A percentile compares a stretch with the other conserved stretches of the same genome.
These are phyloP conservation scores for Chenopodium berlandieri DNA, from an alignment of 148 eudicot genomes.

Conservation along the genomic window DNA sequence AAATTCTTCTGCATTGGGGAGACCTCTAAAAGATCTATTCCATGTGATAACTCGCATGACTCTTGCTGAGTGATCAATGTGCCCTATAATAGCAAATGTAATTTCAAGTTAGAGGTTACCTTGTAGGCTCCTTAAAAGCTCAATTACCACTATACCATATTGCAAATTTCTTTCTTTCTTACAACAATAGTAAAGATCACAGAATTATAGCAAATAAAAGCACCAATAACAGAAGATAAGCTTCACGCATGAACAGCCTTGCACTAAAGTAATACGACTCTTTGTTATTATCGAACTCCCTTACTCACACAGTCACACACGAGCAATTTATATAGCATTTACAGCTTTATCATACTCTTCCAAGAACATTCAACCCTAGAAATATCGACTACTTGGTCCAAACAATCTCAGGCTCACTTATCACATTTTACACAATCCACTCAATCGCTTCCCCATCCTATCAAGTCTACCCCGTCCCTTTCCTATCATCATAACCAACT, in stretches of 20 bases:
- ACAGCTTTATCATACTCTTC: neutral
- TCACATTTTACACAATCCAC: conserved; percentile 2
- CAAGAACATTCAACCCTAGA: neutral
- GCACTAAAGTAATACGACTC: neutral
- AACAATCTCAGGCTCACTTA: conserved; percentile 4
- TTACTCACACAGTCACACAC: too few species aligned
- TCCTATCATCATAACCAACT: neutral
- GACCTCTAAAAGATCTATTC: conserved; percentile 87
- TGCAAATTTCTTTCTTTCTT: too few species aligned
- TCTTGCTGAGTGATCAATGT: conserved; percentile 91
- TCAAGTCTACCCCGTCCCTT: neutral
- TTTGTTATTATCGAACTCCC: neutral
- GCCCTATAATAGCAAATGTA: conserved; percentile 45
- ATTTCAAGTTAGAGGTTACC: conserved; percentile 10
- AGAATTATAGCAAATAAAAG: neutral
- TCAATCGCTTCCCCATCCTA: neutral
- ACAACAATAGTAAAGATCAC: neutral
- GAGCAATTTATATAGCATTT: neutral
- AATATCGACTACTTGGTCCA: neutral
- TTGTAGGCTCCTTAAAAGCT: neutral
- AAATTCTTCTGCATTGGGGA: conserved; percentile 47
- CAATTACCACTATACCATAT: neutral
- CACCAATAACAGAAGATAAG: neutral
- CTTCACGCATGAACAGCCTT: neutral
- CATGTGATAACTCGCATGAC: conserved; percentile 96